These are phyloP conservation scores for Phialophora expanda DNA, from an alignment of 2,329 filamentous ascomycete genomes.

Conservation along the genomic window DNA sequence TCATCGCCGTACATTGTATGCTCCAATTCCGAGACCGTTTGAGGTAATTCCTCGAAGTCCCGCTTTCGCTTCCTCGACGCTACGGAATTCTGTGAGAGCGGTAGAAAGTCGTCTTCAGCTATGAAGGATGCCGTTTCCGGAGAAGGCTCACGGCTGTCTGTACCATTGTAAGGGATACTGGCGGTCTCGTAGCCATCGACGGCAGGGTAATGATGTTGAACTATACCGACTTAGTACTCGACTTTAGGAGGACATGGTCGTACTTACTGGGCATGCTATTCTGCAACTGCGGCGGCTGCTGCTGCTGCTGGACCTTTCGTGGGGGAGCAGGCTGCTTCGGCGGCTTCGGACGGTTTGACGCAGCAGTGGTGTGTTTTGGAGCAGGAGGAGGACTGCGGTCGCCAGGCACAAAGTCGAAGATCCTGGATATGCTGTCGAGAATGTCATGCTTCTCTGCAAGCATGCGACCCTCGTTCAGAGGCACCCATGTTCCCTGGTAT, in stretches of 20 bases:
- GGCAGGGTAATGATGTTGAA: conserved; percentile 45
- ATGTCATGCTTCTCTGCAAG: conserved; percentile 88
- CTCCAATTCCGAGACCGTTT: conserved; percentile 68
- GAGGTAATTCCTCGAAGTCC: conserved; percentile 60
- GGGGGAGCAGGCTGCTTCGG: conserved; percentile 69
- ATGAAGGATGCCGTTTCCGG: conserved; percentile 84
- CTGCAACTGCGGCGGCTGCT: conserved; percentile 3
- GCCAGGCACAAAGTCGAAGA: conserved; percentile 88
- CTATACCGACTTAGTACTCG: conserved; percentile 19
- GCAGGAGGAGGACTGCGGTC: conserved; percentile 89
- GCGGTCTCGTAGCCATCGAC: conserved; percentile 69
- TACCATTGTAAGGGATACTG: conserved; percentile 69
- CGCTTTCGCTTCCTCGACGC: conserved; percentile 76
- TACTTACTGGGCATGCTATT: conserved; percentile 22
- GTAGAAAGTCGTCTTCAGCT: conserved; percentile 79
- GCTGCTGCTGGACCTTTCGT: conserved; percentile 58
- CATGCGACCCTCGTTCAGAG: conserved; percentile 76
- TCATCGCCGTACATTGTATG: conserved; percentile 92
- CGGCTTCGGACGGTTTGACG: conserved; percentile 77
- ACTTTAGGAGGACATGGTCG: neutral
- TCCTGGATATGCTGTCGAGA: conserved; percentile 78
- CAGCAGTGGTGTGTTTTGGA: conserved; percentile 78
- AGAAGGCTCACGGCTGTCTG: conserved; percentile 81
- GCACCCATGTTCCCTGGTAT: conserved; percentile 99
- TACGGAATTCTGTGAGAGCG: conserved; percentile 67